Evolutionary conservation across 2,329 filamentous ascomycete species (phyloP), one percentile per base, ranked within the genome.

Genomic region (Lachnellula occidentalis): DNA sequence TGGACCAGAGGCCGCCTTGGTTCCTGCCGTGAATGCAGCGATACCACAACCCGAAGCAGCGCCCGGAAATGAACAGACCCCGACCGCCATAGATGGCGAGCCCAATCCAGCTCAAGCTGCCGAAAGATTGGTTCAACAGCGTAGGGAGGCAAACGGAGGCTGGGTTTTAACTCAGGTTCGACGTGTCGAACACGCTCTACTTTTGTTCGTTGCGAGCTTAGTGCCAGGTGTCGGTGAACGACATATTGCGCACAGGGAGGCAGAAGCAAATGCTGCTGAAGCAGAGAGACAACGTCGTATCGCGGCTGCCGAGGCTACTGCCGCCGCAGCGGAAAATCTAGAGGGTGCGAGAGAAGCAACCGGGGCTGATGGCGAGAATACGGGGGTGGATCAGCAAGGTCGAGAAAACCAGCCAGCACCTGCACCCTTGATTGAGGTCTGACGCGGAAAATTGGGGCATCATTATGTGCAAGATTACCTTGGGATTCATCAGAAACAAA

Each of bases 161-260:
- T 78, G 79, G 76, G 61, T 82, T 5, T 64, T 76, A 57, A 69
- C 76, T 49, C 77, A 79, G 53, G 68, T 79, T 5, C 74, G 82
- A 54, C 72, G 80, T 11, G 63, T 81, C 6, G 82, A 87, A 68
- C 77, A 83, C 58, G 79, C 82, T 17, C 74, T 79, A 0, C 74
- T 86, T 15, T 72, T 87, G 22, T 86, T 87, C 63, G 71, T 87
- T 21, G 83, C 83, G 19, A 87, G 83, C 65, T 77, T 87, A 57
- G 81, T 83, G 1, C 83, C 83, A 1, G 83, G 83, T 9, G 77
- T 87, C 22, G 82, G 82, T 1, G 83, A 87, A 69, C 73, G 82
- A 48, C 83, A 87, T 58, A 85, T 87, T 51, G 66, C 66, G 31
- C 66, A 66, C 21, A 59, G 67, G 34, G 67, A 69, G 45, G 67